Evolutionary conservation across 192 early-diverging fungal species (phyloP), one percentile per base, ranked within the genome.

Genomic region (Dissophora globulifera): DNA sequence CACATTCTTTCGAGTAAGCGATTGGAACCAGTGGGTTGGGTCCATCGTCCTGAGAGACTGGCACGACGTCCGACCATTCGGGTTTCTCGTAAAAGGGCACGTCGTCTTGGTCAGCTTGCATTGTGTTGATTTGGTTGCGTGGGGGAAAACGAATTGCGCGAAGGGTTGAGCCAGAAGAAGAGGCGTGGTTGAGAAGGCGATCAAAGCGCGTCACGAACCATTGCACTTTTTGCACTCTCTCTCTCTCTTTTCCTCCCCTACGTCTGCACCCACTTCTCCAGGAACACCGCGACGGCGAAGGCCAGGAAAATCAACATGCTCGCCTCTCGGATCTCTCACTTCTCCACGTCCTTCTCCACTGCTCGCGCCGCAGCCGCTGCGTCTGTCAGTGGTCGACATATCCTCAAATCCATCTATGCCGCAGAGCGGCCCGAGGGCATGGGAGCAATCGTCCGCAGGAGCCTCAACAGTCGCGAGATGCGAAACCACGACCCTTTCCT

Each of bases 401-500:
- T 86, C 33, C 59, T 62, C 19, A 72, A 84, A 48, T 67, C 84
- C 9, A 68, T 82, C 30, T 69, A 83, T 48, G 82, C 85, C 10
- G 58, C 58, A 23, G 83, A 83, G 48, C 82, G 87, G 75, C 80
- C 84, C 50, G 96, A 96, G 69, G 94, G 94, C 22, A 90, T 83
- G 30, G 96, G 94, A 20, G 93, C 93, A 26, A 83, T 81, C 30
- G 94, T 98, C 17, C 90, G 91, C 33, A 86, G 96, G 7, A 83
- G 85, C 8, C 89, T 98, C 29, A 92, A 91, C 17, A 88, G 84
- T 1, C 80, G 66, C 45, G 57, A 80, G 10, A 83, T 93, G 26
- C 82, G 89, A 42, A 88, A 92, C 52, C 84, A 94, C 40, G 95
- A 97, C 66, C 95, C 95, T 5, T 96, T 98, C 82, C 81, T 96